These are phyloP conservation scores for Exophiala sp. DNA, from an alignment of 2,329 filamentous ascomycete genomes.

Conservation along the genomic window DNA sequence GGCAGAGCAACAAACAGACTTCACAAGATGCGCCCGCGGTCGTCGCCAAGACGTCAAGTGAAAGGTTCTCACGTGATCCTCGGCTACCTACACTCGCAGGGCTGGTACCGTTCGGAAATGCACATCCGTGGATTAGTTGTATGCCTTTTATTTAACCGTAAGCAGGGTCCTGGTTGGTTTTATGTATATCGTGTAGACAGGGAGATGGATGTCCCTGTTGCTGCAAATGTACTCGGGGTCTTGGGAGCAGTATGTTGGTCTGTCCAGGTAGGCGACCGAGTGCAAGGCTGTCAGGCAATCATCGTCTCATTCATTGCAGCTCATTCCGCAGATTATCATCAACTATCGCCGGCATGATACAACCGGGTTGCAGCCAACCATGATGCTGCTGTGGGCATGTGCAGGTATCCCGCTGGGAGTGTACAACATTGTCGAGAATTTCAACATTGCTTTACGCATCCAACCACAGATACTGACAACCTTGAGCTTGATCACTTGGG, in stretches of 20 bases:
- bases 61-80: no score
- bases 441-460: slow-evolving; percentile 53
- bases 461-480: slow-evolving; percentile 56
- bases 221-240: slow-evolving; percentile 58
- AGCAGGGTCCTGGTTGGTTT: background rate
- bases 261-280: slow-evolving; percentile 48
- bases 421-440: slow-evolving; percentile 54
- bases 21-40: background rate
- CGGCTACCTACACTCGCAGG: no score
- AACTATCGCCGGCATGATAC: slow-evolving; percentile 66
- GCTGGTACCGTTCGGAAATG: no score
- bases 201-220: slow-evolving; percentile 53
- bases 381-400: slow-evolving; percentile 70
- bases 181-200: background rate
- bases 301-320: slow-evolving; percentile 37
- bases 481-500: slow-evolving; percentile 53
- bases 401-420: slow-evolving; percentile 65
- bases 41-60: no score
- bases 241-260: slow-evolving; percentile 65
- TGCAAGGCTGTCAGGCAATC: background rate
- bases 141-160: background rate
- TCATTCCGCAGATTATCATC: slow-evolving; percentile 66
- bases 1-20: background rate
- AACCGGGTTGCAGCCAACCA: slow-evolving; percentile 61
- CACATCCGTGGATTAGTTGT: no score